Evolutionary conservation across 2,329 filamentous ascomycete genomes (phyloP).

Genomic region (Curvularia lunata): DNA sequence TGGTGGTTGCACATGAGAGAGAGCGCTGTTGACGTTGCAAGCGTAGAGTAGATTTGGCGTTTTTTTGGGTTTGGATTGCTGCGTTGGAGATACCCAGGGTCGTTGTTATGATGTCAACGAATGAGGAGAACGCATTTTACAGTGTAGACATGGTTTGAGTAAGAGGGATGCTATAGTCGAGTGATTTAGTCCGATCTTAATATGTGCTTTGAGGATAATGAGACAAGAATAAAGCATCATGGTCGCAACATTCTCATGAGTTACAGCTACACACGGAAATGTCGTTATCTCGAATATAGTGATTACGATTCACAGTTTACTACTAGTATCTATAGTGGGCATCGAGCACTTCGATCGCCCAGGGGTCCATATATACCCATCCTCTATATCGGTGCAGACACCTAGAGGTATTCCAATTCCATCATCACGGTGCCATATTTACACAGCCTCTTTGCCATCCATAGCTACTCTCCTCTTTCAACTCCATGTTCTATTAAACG

Average conservation of each 20-base stretch:
- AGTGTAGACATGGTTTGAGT: not conserved
- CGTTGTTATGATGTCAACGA: not conserved
- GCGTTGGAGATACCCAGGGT: slow-evolving; percentile 22
- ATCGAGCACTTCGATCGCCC: slow-evolving; percentile 33
- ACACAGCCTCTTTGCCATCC: not conserved
- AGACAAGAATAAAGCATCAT: too few species aligned
- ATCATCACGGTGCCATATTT: slow-evolving; percentile 3
- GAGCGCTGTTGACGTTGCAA: not conserved
- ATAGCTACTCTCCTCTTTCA: not conserved
- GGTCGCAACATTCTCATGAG: not conserved
- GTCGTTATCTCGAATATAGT: not conserved
- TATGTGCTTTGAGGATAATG: not conserved
- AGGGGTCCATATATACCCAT: not conserved
- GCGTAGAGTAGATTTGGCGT: slow-evolving; percentile 15
- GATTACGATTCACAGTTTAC: not conserved
- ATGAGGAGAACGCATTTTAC: not conserved
- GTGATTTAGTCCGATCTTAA: not conserved
- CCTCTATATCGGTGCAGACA: not conserved
- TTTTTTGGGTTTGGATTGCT: not conserved
- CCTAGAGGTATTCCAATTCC: not conserved
- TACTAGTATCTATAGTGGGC: not conserved
- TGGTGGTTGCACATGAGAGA: not conserved
- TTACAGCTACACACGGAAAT: not conserved
- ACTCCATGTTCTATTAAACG: not conserved
- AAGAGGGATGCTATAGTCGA: not conserved